Evolutionary conservation across 768 basidiomycete species (phyloP), one percentile per base, ranked within the genome.

Genomic region (Podaxis sp.): DNA sequence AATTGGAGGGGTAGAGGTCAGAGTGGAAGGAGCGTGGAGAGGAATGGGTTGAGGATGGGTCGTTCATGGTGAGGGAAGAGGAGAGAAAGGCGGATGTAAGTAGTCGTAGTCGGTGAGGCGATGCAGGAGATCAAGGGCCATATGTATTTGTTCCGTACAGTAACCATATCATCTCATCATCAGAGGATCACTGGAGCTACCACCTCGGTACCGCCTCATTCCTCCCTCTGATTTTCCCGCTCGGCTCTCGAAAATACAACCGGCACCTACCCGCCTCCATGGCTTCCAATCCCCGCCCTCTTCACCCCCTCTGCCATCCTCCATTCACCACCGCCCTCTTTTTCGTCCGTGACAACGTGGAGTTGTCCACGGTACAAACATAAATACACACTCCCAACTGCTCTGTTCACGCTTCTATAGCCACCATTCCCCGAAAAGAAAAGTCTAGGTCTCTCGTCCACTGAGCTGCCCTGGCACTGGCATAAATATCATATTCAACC

Each of bases 31-130:
- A 64, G 26, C 71, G 73, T 11, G 74, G 71, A 12, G 74, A 74
- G 17, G 73, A 73, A 63, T 75, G 74, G 2, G 75, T 74, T 1
- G 77, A 78, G 22, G 76, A 75, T 2, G 74, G 75, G 58, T 72
- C 74, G 7, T 60, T 20, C 58, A 60, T 60, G 58, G 13, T 50
- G 56, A 26, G 8, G 46, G 22, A 11, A 46, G 22, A n/a, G 8
- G 36, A 52, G 38, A n/a, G 50, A 52, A 22, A 10, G 33, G 57
- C 28, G 57, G 46, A 36, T 58, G 46, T 48, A 50, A 49, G 37
- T 38, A 59, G 36, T 26, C 11, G 28, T 8, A 6, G 20, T 22
- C n/a, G 24, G 37, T 46, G 56, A 57, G 56, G 56, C 37, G 33
- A 60, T 50, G 37, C 48, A 51, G 28, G 30, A 20, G 61, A 71